Percentiles rank a stretch among this genome's conserved stretches.
These are phyloP conservation scores for Neonothopanus nambi DNA, from an alignment of 1,284 basidiomycete genomes.

Conservation along the genomic window DNA sequence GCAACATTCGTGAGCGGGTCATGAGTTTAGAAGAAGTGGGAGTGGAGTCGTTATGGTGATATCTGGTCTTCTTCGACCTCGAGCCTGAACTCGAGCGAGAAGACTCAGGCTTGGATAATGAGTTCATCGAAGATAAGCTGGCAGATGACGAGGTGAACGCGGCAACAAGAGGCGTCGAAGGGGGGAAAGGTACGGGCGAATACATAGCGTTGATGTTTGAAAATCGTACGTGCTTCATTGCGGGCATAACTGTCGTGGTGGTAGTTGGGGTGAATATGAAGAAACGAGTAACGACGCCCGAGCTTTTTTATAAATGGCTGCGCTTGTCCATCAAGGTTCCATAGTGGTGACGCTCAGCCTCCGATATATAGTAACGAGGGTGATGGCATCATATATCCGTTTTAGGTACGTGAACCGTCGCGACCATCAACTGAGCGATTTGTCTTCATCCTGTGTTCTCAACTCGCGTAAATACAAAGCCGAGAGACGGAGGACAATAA, in stretches of 20 bases:
- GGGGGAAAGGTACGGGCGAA: constrained; percentile 34
- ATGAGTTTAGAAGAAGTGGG: constrained; percentile 32
- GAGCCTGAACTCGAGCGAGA: constrained; percentile 27
- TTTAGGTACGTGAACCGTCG: too few relatives aligned
- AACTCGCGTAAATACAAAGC: too few relatives aligned
- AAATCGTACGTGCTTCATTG: constrained; percentile 46
- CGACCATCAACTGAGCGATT: too few relatives aligned
- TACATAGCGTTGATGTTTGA: constrained; percentile 44
- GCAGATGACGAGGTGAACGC: constrained; percentile 39
- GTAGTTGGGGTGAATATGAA: background rate
- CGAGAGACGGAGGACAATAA: too few relatives aligned
- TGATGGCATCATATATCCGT: background rate
- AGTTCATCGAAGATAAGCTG: constrained; percentile 25
- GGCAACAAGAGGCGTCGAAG: constrained; percentile 40
- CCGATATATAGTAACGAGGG: background rate
- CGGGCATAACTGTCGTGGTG: constrained; percentile 1
- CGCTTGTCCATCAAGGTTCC: too few relatives aligned
- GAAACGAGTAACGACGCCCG: constrained; percentile 1
- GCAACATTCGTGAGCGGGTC: constrained; percentile 21
- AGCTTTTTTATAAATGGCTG: constrained; percentile 1
- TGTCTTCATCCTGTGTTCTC: too few relatives aligned
- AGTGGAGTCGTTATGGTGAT: too few relatives aligned
- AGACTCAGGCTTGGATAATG: too few relatives aligned
- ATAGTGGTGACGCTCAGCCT: constrained; percentile 2
- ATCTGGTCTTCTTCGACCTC: constrained; percentile 12